Conservation (phyloP, 2,329 filamentous ascomycete genomes). For the Botrytis pseudocinerea region DNA sequence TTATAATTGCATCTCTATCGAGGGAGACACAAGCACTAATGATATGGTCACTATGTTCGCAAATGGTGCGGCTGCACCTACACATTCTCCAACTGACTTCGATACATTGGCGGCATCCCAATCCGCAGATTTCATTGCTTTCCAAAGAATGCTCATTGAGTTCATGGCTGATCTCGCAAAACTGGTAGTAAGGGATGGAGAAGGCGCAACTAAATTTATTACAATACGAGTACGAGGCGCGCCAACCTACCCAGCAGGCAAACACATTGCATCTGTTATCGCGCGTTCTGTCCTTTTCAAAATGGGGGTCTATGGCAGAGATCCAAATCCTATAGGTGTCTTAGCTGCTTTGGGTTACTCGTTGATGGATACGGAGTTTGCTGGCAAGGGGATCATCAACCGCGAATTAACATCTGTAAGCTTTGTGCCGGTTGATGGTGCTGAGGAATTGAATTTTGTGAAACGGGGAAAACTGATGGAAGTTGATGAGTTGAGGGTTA, state of each 20-base stretch:
- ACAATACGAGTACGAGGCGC: background rate
- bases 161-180: conserved; percentile 5
- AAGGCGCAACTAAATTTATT: background rate
- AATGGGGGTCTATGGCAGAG: background rate
- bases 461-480: background rate
- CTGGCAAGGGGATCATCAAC: background rate
- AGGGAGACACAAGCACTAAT: conserved; percentile 7
- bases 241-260: background rate
- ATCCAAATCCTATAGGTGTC: background rate
- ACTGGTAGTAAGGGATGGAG: background rate
- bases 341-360: background rate
- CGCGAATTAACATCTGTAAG: background rate
- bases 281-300: conserved; percentile 1
- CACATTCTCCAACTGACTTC: background rate
- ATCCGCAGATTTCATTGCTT: background rate
- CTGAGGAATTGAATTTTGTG: background rate
- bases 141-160: background rate
- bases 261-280: conserved; percentile 2
- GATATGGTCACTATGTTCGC: background rate
- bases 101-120: background rate
- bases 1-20: conserved; percentile 8
- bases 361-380: background rate
- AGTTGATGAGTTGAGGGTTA: background rate
- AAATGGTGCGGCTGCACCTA: background rate
- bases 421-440: background rate